Conservation (phyloP, 169 alveolate species). For the Cryptosporidium ryanae region DNA sequence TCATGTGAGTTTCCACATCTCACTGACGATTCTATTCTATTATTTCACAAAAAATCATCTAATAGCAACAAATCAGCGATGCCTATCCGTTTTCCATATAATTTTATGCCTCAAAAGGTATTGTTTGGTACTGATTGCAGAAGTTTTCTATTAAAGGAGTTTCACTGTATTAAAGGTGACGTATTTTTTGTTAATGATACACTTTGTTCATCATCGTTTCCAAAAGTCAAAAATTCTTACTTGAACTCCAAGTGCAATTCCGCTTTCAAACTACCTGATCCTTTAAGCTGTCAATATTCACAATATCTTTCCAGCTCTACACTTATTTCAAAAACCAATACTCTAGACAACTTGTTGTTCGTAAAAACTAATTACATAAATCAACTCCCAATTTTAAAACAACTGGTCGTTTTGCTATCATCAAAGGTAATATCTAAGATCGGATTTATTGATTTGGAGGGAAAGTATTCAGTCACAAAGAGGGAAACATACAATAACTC, state of each 20-base stretch:
- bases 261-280: neutral
- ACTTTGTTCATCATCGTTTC: slow-evolving; percentile 20
- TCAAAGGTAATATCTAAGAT: neutral
- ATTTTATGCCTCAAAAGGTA: neutral
- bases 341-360: neutral
- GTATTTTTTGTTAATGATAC: neutral
- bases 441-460: slow-evolving; percentile 13
- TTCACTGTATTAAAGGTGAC: neutral
- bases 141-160: slow-evolving; percentile 10
- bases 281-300: neutral
- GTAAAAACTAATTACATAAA: neutral
- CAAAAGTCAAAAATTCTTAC: neutral
- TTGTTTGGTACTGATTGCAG: slow-evolving; percentile 53
- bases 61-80: neutral
- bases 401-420: slow-evolving; percentile 4
- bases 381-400: slow-evolving; percentile 20
- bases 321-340: neutral
- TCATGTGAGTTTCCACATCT: slow-evolving; percentile 36
- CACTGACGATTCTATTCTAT: slow-evolving; percentile 24
- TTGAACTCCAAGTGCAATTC: neutral
- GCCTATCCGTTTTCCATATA: neutral
- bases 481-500: slow-evolving; percentile 5
- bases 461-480: slow-evolving; percentile 31
- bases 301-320: neutral
- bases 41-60: neutral